A percentile compares a stretch with the other conserved stretches of the same genome.
phyloP scores from a whole-genome alignment of 2,329 filamentous ascomycete genomes.

The Colletotrichum tofieldiae region DNA sequence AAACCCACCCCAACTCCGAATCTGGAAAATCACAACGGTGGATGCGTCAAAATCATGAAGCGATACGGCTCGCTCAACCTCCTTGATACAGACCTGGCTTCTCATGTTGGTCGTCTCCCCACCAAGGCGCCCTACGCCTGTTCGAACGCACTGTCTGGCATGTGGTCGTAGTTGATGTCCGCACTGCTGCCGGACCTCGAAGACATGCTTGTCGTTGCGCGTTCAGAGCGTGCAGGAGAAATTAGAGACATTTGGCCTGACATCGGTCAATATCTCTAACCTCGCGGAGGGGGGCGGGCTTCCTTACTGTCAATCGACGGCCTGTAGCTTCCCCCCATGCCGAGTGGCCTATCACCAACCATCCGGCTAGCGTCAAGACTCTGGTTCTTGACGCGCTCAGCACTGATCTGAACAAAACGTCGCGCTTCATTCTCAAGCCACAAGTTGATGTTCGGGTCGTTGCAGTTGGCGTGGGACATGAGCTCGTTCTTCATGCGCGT shows the following conservation, averaged over 20 bases:
- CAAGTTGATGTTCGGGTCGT: constrained; percentile 66
- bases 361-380: constrained; percentile 31
- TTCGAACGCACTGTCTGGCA: constrained; percentile 55
- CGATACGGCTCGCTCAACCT: neutral
- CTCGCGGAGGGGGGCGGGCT: constrained; percentile 1
- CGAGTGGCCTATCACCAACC: constrained; percentile 27
- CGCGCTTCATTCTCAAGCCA: constrained; percentile 69
- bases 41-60: neutral
- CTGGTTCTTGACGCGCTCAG: constrained; percentile 46
- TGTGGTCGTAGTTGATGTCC: constrained; percentile 55
- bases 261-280: constrained; percentile 3
- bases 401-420: constrained; percentile 59
- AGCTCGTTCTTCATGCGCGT: constrained; percentile 65
- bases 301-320: constrained; percentile 41
- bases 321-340: constrained; percentile 13
- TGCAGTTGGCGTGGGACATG: constrained; percentile 68
- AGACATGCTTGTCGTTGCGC: constrained; percentile 37
- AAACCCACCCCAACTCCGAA: constrained; percentile 23
- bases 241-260: constrained; percentile 33
- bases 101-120: neutral
- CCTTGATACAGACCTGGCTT: neutral
- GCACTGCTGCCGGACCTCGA: constrained; percentile 44
- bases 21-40: constrained; percentile 6
- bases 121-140: constrained; percentile 18
- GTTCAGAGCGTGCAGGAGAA: constrained; percentile 39